Conservation (phyloP, 306 rosid genomes). For the Ormosia semicastrata region DNA sequence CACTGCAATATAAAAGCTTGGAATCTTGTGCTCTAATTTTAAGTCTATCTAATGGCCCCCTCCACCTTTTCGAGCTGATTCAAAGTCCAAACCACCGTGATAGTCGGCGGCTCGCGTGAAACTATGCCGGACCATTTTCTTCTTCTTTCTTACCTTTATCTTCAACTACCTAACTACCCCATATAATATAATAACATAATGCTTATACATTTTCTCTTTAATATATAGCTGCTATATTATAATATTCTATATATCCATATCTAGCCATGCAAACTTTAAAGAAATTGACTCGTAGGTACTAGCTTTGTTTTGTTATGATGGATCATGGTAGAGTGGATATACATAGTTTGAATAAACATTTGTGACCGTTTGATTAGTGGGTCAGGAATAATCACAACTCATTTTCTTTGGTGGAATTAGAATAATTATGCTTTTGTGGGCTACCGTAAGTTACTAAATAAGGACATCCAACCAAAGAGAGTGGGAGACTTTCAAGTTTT, state of each 20-base stretch:
- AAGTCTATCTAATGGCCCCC: not conserved
- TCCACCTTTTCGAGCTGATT: conserved; percentile 10
- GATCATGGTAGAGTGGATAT: not conserved
- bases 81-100: conserved; percentile 56
- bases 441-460: not conserved
- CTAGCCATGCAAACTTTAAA: conserved; percentile 29
- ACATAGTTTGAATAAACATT: not conserved
- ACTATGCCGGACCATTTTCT: conserved; percentile 28
- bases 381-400: not conserved
- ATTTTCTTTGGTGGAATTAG: conserved; percentile 8
- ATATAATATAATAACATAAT: not conserved
- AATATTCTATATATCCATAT: conserved; percentile 10
- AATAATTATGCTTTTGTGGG: conserved; percentile 9
- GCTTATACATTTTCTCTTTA: not conserved
- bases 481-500: not conserved
- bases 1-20: conserved; percentile 19
- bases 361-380: conserved; percentile 21
- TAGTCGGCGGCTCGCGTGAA: conserved; percentile 54
- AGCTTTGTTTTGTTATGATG: conserved; percentile 22
- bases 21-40: conserved; percentile 34
- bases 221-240: not conserved
- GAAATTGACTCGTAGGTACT: not conserved
- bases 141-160: conserved; percentile 18
- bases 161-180: conserved; percentile 44
- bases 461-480: not conserved